These are phyloP conservation scores for Craspedostauros australis DNA, from an alignment of 108 stramenopile genomes.

Conservation along the genomic window DNA sequence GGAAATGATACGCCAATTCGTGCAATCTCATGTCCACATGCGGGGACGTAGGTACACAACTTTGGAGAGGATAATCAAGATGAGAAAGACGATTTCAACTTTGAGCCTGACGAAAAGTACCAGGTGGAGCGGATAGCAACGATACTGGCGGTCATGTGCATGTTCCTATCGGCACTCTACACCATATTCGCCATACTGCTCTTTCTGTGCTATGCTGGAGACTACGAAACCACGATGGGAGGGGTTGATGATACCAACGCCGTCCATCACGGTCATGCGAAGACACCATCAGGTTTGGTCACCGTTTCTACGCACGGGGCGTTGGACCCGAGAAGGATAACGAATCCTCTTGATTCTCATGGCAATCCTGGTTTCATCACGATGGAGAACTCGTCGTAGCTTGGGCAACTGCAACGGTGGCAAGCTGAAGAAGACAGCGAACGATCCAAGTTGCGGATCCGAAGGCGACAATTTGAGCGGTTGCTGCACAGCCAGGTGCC, in stretches of 20 bases:
- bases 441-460: too few species aligned
- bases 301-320: too few species aligned
- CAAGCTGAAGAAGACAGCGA: too few species aligned
- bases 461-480: too few species aligned
- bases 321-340: too few species aligned
- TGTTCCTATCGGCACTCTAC: constrained; percentile 69
- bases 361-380: constrained; percentile 30
- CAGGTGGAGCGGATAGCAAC: constrained; percentile 77
- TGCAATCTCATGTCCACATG: too few species aligned
- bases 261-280: constrained; percentile 13
- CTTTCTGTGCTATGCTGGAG: constrained; percentile 39
- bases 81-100: constrained; percentile 22
- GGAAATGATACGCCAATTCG: too few species aligned
- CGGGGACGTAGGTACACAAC: too few species aligned
- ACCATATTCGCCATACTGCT: constrained; percentile 62
- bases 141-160: constrained; percentile 64
- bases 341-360: too few species aligned
- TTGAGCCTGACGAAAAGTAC: constrained; percentile 39
- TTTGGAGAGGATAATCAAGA: constrained; percentile 3
- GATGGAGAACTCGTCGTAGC: constrained; percentile 33
- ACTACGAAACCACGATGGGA: neutral
- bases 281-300: constrained; percentile 13
- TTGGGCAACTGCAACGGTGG: too few species aligned
- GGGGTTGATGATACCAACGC: neutral
- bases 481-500: too few species aligned